Evolutionary conservation across 2,329 filamentous ascomycete species (phyloP).

Genomic region (Cordyceps sp.): DNA sequence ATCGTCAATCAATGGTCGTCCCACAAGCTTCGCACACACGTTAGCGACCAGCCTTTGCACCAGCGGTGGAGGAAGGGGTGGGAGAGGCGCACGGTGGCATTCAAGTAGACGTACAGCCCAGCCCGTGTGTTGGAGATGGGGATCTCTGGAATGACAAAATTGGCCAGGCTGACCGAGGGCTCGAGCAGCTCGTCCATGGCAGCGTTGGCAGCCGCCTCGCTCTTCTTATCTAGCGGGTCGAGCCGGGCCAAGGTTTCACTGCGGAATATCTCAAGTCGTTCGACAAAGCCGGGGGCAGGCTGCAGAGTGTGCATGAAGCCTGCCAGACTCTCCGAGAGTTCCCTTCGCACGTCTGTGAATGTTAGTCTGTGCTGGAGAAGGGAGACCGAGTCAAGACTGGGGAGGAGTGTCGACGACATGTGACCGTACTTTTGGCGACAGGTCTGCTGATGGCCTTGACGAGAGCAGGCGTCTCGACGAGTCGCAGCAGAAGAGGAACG

Average conservation of each 20-base stretch:
- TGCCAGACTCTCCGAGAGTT: conserved; percentile 31
- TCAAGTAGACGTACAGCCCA: conserved; percentile 73
- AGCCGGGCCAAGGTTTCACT: conserved; percentile 36
- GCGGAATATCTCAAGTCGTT: conserved; percentile 39
- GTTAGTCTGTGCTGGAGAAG: background rate
- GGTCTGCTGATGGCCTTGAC: conserved; percentile 34
- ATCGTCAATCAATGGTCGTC: conserved; percentile 72
- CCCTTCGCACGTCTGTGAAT: conserved; percentile 25
- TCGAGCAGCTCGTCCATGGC: conserved; percentile 41
- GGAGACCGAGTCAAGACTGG: too few species aligned
- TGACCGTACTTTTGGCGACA: conserved; percentile 36
- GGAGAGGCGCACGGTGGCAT: conserved; percentile 48
- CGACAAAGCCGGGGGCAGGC: conserved; percentile 33
- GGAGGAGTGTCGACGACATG: too few species aligned
- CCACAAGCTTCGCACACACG: conserved; percentile 45
- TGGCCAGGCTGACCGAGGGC: conserved; percentile 38
- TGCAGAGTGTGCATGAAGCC: conserved; percentile 42
- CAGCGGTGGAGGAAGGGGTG: background rate
- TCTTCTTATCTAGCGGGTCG: conserved; percentile 37
- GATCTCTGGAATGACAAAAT: conserved; percentile 41
- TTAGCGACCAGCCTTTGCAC: background rate
- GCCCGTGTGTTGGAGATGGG: conserved; percentile 61
- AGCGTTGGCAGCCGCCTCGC: conserved; percentile 26
- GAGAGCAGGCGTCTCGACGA: conserved; percentile 42
- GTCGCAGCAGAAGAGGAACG: conserved; percentile 42